phyloP scores from a whole-genome alignment of 768 basidiomycete genomes.

The Boletus reticulatus region DNA sequence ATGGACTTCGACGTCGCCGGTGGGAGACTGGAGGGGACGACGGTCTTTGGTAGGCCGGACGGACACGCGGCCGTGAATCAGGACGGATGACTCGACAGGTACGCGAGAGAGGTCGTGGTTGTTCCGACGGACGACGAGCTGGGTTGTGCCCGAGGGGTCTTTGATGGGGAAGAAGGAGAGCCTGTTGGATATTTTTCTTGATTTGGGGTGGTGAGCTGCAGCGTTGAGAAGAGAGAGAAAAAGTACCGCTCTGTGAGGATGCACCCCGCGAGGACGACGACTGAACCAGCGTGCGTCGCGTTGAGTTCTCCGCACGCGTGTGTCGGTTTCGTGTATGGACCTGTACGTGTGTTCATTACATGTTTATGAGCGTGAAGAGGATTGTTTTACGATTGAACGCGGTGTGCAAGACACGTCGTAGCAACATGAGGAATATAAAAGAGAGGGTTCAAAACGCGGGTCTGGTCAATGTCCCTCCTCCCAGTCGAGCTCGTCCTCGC shows the following conservation, averaged over 20 bases:
- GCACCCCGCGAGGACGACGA: slow-evolving; percentile 79
- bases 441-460: too few relatives aligned
- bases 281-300: slow-evolving; percentile 46
- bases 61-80: slow-evolving; percentile 72
- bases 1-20: slow-evolving; percentile 80
- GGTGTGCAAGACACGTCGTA: neutral
- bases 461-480: slow-evolving; percentile 39
- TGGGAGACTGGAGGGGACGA: slow-evolving; percentile 50
- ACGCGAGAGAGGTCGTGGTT: slow-evolving; percentile 48
- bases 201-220: slow-evolving; percentile 31
- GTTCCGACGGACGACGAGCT: slow-evolving; percentile 66
- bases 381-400: too few relatives aligned
- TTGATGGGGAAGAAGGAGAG: slow-evolving; percentile 87
- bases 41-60: slow-evolving; percentile 59
- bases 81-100: slow-evolving; percentile 76
- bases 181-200: slow-evolving; percentile 63
- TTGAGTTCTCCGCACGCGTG: slow-evolving; percentile 64
- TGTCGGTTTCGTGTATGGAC: slow-evolving; percentile 57
- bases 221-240: slow-evolving; percentile 26
- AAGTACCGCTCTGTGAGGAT: slow-evolving; percentile 74
- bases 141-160: slow-evolving; percentile 73
- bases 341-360: slow-evolving; percentile 29
- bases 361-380: too few relatives aligned
- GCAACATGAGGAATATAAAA: neutral
- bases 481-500: slow-evolving; percentile 64